These are phyloP conservation scores for Calycina herbarum DNA, from an alignment of 2,329 filamentous ascomycete genomes.

Conservation along the genomic window DNA sequence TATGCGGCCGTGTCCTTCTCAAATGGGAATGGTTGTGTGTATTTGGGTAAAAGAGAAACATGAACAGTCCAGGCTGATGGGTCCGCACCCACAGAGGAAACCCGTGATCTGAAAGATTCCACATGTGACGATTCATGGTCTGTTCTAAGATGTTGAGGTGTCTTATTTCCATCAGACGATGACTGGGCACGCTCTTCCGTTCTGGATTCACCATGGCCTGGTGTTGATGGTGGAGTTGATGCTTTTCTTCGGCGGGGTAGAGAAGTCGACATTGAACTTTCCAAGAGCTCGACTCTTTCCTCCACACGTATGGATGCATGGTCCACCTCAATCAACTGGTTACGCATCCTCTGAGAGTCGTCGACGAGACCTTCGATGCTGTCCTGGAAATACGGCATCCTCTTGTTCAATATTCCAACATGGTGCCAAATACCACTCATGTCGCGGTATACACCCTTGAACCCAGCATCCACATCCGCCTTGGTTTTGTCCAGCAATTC, in stretches of 20 bases:
- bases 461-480: constrained; percentile 52
- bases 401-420: constrained; percentile 50
- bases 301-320: constrained; percentile 40
- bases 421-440: constrained; percentile 53
- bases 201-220: constrained; percentile 18
- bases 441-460: constrained; percentile 56
- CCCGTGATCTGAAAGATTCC: constrained; percentile 27
- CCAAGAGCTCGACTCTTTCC: constrained; percentile 33
- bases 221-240: constrained; percentile 32
- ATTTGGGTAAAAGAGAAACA: constrained; percentile 57
- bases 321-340: constrained; percentile 36
- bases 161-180: constrained; percentile 8
- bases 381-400: constrained; percentile 53
- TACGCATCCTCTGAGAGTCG: constrained; percentile 34
- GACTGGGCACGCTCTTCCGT: constrained; percentile 5
- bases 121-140: constrained; percentile 24
- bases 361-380: constrained; percentile 53
- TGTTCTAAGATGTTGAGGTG: constrained; percentile 18
- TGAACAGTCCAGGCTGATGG: constrained; percentile 57
- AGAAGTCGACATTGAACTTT: constrained; percentile 19
- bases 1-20: constrained; percentile 62
- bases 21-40: constrained; percentile 57
- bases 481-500: constrained; percentile 54
- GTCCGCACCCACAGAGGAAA: constrained; percentile 30
- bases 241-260: constrained; percentile 29